phyloP scores from a whole-genome alignment of 768 basidiomycete genomes.

The Suillus tomentosus region DNA sequence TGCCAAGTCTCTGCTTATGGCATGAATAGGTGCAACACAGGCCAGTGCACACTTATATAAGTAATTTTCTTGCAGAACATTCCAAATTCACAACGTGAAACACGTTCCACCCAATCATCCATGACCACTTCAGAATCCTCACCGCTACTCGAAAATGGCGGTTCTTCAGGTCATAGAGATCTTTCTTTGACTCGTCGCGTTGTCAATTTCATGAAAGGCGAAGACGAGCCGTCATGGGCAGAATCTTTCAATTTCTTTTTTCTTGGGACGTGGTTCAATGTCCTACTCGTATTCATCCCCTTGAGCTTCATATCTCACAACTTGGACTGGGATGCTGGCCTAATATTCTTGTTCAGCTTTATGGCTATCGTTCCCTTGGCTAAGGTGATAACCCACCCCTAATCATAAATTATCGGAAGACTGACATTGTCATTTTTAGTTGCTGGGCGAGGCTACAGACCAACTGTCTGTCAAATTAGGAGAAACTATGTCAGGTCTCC shows the following conservation, averaged over 20 bases:
- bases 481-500: slow-evolving; percentile 81
- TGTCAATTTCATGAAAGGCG: slow-evolving; percentile 46
- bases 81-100: background rate
- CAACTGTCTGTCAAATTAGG: slow-evolving; percentile 79
- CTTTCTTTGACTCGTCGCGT: slow-evolving; percentile 29
- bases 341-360: slow-evolving; percentile 77
- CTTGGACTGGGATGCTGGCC: slow-evolving; percentile 71
- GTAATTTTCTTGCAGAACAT: background rate
- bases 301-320: slow-evolving; percentile 66
- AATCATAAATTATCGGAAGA: background rate
- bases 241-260: slow-evolving; percentile 61
- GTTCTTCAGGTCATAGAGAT: slow-evolving; percentile 17
- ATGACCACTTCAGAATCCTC: slow-evolving; percentile 44
- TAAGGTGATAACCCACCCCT: slow-evolving; percentile 50
- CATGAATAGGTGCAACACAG: background rate
- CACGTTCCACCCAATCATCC: background rate
- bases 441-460: slow-evolving; percentile 82
- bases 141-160: slow-evolving; percentile 49
- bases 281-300: slow-evolving; percentile 81
- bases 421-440: slow-evolving; percentile 34
- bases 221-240: slow-evolving; percentile 64
- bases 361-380: slow-evolving; percentile 87
- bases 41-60: background rate
- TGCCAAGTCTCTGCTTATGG: background rate
- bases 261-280: slow-evolving; percentile 68